Evolutionary conservation across 805 yeast genomes (phyloP).

Genomic region (Sugiyamaella americana): DNA sequence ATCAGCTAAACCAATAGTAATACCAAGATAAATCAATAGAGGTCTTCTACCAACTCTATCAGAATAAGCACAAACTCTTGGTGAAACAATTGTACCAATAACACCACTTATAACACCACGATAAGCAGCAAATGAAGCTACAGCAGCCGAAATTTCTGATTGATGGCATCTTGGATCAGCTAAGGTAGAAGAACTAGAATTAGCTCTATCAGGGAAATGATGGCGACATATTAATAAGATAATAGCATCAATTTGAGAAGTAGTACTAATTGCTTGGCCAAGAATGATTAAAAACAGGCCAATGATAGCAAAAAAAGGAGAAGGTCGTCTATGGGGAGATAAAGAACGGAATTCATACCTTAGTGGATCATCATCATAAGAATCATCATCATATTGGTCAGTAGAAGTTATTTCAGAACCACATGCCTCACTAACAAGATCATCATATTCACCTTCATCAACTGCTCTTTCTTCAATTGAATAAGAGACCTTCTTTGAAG

Average conservation of each 20-base stretch:
- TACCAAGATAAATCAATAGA: conserved; percentile 31
- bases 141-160: conserved; percentile 17
- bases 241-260: conserved; percentile 16
- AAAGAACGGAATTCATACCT: conserved; percentile 6
- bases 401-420: conserved; percentile 1
- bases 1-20: conserved; percentile 12
- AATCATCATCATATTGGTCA: conserved; percentile 7
- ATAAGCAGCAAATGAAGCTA: conserved; percentile 17
- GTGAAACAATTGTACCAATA: conserved; percentile 18
- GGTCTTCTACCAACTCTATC: conserved; percentile 60
- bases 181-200: not conserved
- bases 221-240: conserved; percentile 16
- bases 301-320: conserved; percentile 6
- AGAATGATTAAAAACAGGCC: conserved; percentile 1
- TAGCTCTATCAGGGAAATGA: conserved; percentile 9
- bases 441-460: conserved; percentile 1
- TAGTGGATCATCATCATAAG: conserved; percentile 4
- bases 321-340: conserved; percentile 8
- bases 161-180: conserved; percentile 17
- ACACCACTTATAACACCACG: conserved; percentile 13
- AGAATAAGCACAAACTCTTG: conserved; percentile 53
- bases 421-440: not conserved
- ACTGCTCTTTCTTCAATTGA: not conserved
- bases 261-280: conserved; percentile 4
- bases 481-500: not conserved